These are phyloP conservation scores for Populus alba DNA, from an alignment of 345 rosid species.

Conservation along the genomic window DNA sequence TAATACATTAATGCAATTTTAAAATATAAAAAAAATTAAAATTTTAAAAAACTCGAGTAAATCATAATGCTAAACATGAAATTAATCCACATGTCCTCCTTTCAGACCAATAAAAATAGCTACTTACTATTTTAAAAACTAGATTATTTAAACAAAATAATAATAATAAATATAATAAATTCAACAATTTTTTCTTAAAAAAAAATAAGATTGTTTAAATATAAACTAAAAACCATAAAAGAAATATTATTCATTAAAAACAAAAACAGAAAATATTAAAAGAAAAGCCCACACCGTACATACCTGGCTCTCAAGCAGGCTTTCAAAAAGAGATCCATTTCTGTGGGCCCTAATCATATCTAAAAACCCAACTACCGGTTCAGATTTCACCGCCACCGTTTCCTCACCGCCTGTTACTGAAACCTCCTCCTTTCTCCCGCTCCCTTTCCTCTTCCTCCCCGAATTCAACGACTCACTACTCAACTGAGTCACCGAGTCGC, in stretches of 20 bases:
- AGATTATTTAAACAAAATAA: too few species aligned
- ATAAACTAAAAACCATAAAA: neutral
- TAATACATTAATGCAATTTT: too few species aligned
- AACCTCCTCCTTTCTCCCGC: constrained; percentile 26
- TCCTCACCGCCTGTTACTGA: constrained; percentile 20
- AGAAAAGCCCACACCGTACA: neutral
- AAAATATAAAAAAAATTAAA: too few species aligned
- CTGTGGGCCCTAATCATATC: constrained; percentile 57
- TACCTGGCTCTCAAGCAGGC: constrained; percentile 62
- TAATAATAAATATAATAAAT: too few species aligned
- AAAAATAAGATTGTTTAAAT: neutral
- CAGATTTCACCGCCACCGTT: constrained; percentile 41
- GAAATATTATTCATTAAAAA: neutral
- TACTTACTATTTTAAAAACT: neutral
- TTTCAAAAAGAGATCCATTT: constrained; percentile 51
- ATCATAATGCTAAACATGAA: too few species aligned
- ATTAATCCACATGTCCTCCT: neutral
- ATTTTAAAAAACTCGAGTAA: too few species aligned
- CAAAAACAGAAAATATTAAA: neutral
- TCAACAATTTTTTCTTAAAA: too few species aligned
- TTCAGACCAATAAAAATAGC: neutral
- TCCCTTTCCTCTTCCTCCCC: constrained; percentile 28
- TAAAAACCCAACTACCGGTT: constrained; percentile 48
- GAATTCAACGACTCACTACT: constrained; percentile 10
- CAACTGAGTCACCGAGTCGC: constrained; percentile 50